Percentiles rank a stretch among this genome's conserved stretches.
phyloP scores from a whole-genome alignment of 2,329 filamentous ascomycete species.

The Sclerotinia glacialis region DNA sequence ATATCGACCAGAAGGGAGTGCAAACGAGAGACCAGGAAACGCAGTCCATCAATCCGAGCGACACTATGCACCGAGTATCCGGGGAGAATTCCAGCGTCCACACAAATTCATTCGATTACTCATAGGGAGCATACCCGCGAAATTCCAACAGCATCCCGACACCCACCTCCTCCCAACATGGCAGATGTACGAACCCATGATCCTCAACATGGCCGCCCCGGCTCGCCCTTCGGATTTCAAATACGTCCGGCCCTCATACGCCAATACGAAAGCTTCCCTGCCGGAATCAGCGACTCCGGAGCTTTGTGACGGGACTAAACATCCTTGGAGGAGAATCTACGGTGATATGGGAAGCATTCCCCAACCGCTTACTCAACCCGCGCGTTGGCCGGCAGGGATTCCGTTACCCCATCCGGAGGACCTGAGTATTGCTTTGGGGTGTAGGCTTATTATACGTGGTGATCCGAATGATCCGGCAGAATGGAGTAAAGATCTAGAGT shows the following conservation, averaged over 20 bases:
- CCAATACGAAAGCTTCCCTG: not conserved
- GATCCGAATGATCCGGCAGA: not conserved
- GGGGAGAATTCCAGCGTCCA: not conserved
- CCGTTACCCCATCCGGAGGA: rapidly evolving
- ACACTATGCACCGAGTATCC: not conserved
- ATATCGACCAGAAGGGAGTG: not conserved
- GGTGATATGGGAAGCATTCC: rapidly evolving
- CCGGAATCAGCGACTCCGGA: not conserved
- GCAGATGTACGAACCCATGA: constrained; percentile 14
- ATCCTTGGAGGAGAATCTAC: not conserved
- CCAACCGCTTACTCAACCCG: not conserved
- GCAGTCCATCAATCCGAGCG: not conserved
- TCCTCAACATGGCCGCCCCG: not conserved
- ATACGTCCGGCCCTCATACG: not conserved
- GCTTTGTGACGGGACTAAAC: not conserved
- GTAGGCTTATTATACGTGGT: not conserved
- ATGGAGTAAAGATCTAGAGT: too few species aligned
- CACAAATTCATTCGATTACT: constrained; percentile 13
- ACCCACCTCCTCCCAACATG: not conserved
- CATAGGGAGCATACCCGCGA: not conserved
- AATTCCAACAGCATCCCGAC: not conserved
- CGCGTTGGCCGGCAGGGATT: not conserved
- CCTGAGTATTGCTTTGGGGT: not conserved
- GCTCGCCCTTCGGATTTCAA: not conserved
- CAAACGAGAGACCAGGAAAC: rapidly evolving